A percentile compares a stretch with the other conserved stretches of the same genome.
phyloP scores from a whole-genome alignment of 345 rosid species.

The Aquilaria sinensis region DNA sequence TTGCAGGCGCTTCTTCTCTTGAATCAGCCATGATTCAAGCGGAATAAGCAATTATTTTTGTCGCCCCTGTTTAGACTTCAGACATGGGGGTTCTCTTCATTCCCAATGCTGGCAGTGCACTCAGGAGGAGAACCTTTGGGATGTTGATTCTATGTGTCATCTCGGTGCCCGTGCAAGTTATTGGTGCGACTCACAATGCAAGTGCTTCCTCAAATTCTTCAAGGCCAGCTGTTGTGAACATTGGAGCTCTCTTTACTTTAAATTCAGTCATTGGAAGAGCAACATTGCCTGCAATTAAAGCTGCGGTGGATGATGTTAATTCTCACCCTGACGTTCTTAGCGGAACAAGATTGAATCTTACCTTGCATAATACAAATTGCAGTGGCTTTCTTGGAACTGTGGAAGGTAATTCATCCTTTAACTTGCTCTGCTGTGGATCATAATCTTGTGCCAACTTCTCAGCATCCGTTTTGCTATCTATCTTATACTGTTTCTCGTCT shows the following conservation, averaged over 20 bases:
- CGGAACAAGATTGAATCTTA: conserved; percentile 37
- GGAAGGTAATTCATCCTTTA: conserved; percentile 46
- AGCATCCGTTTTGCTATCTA: too few species aligned
- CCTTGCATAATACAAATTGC: conserved; percentile 64
- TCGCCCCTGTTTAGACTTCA: too few species aligned
- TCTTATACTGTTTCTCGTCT: too few species aligned
- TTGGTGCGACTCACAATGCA: background rate
- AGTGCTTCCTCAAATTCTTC: conserved; percentile 19
- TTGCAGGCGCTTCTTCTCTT: too few species aligned
- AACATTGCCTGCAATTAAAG: conserved; percentile 45
- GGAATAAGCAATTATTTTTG: too few species aligned
- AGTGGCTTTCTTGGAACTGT: conserved; percentile 80
- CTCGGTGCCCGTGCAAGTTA: conserved; percentile 29
- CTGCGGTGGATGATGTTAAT: conserved; percentile 71
- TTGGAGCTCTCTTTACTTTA: conserved; percentile 69
- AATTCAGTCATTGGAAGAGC: conserved; percentile 80
- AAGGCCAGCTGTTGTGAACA: conserved; percentile 37
- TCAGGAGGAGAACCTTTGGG: conserved; percentile 18
- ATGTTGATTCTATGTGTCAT: conserved; percentile 28
- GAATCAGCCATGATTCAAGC: too few species aligned
- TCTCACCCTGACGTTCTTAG: conserved; percentile 52
- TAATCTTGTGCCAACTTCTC: too few species aligned
- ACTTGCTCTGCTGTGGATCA: too few species aligned
- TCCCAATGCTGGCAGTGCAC: conserved; percentile 8
- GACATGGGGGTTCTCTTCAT: conserved; percentile 30